Conservation (phyloP, 1,139 yeast species). For the Geotrichum carabidarum region DNA sequence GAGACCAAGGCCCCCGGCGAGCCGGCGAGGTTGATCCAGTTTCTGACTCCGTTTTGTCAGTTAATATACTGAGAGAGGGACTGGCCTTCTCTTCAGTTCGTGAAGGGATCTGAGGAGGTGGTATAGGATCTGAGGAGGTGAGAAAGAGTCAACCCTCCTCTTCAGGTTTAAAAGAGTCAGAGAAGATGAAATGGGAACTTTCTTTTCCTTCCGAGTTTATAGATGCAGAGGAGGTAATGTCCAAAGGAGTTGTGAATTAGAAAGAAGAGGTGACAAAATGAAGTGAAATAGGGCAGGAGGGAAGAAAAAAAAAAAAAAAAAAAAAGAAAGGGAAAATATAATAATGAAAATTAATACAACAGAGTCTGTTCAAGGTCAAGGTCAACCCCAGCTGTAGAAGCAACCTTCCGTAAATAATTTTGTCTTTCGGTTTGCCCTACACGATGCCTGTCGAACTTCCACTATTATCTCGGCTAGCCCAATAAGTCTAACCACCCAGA, state of each 20-base stretch:
- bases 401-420: background rate
- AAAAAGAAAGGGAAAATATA: conserved; percentile 1
- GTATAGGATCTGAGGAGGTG: too few species aligned
- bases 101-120: conserved; percentile 8
- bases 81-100: background rate
- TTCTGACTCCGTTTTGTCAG: conserved; percentile 12
- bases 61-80: background rate
- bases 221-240: too few species aligned
- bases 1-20: conserved; percentile 83
- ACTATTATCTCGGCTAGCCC: too few species aligned
- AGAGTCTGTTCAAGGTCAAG: background rate
- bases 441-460: too few species aligned
- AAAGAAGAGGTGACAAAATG: background rate
- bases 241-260: background rate
- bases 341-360: background rate
- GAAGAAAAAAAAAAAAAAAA: conserved; percentile 8
- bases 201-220: too few species aligned
- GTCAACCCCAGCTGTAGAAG: background rate
- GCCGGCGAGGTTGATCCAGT: conserved; percentile 19
- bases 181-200: too few species aligned
- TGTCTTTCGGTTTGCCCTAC: too few species aligned
- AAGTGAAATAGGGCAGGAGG: background rate
- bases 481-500: too few species aligned
- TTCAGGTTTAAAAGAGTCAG: too few species aligned
- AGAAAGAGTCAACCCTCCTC: too few species aligned